phyloP scores from a whole-genome alignment of 805 yeast genomes.

The Candida broadrunensis region DNA sequence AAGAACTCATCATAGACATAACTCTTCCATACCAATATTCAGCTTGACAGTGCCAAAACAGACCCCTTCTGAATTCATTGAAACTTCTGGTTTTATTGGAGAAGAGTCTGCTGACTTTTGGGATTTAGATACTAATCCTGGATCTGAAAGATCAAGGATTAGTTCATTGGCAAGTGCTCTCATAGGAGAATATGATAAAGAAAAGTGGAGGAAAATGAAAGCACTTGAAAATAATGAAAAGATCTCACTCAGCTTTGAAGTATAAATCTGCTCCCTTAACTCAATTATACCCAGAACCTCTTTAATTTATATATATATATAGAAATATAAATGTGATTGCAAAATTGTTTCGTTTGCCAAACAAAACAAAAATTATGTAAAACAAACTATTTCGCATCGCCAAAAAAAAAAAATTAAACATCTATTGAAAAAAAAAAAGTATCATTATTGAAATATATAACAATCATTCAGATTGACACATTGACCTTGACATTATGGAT shows the following conservation, averaged over 20 bases:
- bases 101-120: conserved; percentile 13
- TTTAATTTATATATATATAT: too few species aligned
- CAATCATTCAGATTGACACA: too few species aligned
- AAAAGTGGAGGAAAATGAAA: conserved; percentile 59
- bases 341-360: too few species aligned
- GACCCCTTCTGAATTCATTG: neutral
- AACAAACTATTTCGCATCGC: conserved; percentile 1
- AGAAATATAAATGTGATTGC: too few species aligned
- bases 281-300: neutral
- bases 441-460: neutral
- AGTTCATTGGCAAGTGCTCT: conserved; percentile 54
- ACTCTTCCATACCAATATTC: neutral
- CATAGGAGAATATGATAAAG: conserved; percentile 63
- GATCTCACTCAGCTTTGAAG: neutral
- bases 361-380: neutral
- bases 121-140: conserved; percentile 31
- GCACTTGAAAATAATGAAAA: conserved; percentile 17
- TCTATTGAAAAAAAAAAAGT: neutral
- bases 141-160: conserved; percentile 37
- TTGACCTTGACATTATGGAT: too few species aligned
- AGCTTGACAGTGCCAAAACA: neutral
- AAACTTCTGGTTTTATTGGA: neutral
- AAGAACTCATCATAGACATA: conserved; percentile 1
- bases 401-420: neutral
- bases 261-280: too few species aligned